Percentiles rank a stretch among this genome's conserved stretches.
phyloP scores from a whole-genome alignment of 2,329 filamentous ascomycete genomes.

The Aspergillus sp. region DNA sequence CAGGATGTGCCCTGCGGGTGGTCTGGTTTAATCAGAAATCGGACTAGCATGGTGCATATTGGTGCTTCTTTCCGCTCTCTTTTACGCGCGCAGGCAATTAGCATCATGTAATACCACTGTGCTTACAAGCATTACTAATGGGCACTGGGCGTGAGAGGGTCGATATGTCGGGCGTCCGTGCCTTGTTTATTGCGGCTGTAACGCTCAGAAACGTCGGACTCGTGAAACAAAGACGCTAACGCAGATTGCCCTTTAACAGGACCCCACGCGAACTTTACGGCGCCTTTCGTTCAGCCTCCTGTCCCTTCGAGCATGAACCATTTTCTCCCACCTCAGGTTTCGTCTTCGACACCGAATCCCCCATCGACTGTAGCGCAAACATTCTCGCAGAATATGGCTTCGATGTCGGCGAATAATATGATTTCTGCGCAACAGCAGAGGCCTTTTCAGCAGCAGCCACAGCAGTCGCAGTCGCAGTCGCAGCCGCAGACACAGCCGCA shows the following conservation, averaged over 20 bases:
- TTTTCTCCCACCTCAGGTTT: constrained; percentile 24
- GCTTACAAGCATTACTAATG: too few species aligned
- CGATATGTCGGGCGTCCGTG: too few species aligned
- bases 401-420: constrained; percentile 28
- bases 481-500: constrained; percentile 1
- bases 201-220: neutral
- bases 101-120: too few species aligned
- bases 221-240: constrained; percentile 11
- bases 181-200: too few species aligned
- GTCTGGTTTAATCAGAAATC: too few species aligned
- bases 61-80: too few species aligned
- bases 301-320: constrained; percentile 25
- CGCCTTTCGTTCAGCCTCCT: constrained; percentile 28
- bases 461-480: constrained; percentile 6
- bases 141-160: too few species aligned
- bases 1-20: too few species aligned
- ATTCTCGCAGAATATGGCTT: constrained; percentile 31
- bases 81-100: too few species aligned
- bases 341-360: constrained; percentile 15
- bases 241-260: constrained; percentile 18
- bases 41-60: too few species aligned
- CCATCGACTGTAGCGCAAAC: constrained; percentile 26
- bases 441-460: neutral
- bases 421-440: constrained; percentile 13
- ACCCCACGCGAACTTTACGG: constrained; percentile 31